Conservation (phyloP, 257 asterid genomes). For the Nicotiana tabacum region DNA sequence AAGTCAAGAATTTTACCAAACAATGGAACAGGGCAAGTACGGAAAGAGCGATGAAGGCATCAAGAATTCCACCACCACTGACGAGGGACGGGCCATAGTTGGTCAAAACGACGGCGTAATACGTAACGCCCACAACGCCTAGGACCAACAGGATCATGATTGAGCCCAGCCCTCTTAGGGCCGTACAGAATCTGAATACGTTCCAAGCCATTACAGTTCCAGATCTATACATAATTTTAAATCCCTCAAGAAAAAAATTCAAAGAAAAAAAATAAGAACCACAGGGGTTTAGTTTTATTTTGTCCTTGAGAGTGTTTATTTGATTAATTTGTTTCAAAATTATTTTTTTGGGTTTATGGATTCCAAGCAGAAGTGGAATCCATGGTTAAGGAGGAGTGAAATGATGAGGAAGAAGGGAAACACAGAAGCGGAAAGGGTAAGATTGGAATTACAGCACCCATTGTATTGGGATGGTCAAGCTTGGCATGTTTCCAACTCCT, state of each 20-base stretch:
- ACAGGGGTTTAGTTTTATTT: neutral
- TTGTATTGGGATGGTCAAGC: neutral
- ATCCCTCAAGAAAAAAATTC: neutral
- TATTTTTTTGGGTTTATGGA: slow-evolving; percentile 12
- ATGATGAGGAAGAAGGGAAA: neutral
- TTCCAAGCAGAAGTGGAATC: slow-evolving; percentile 19
- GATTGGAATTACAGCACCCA: neutral
- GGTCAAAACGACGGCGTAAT: slow-evolving; percentile 81
- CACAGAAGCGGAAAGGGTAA: slow-evolving; percentile 3
- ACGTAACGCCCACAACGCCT: slow-evolving; percentile 88
- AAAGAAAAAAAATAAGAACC: neutral
- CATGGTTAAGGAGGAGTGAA: slow-evolving; percentile 5
- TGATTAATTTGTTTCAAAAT: neutral
- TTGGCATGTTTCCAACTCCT: neutral
- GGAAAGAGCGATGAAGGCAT: slow-evolving; percentile 51
- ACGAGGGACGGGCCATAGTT: slow-evolving; percentile 79
- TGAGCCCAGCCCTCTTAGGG: slow-evolving; percentile 88
- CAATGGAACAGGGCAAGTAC: slow-evolving; percentile 72
- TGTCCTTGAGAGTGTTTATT: neutral
- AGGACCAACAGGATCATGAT: slow-evolving; percentile 92
- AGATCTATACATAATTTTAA: slow-evolving; percentile 83
- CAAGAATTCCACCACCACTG: slow-evolving; percentile 53
- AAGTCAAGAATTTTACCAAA: slow-evolving; percentile 49
- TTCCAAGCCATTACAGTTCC: slow-evolving; percentile 99
- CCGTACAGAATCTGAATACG: slow-evolving; percentile 95